Conservation (phyloP, 1,284 basidiomycete species). For the Athelia psychrophila region DNA sequence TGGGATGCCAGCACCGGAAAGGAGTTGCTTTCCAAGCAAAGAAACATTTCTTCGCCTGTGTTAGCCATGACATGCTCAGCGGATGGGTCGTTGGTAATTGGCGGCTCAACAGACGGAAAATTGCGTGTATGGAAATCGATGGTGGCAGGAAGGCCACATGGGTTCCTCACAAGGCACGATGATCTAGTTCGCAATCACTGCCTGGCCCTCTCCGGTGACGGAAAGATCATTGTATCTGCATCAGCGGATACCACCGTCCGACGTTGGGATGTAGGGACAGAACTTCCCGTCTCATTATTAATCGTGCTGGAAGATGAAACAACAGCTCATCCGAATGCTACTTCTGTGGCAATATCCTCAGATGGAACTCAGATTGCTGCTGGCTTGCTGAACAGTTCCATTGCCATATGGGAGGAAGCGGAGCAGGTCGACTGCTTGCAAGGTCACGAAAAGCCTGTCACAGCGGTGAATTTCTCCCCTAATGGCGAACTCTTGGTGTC, state of each 20-base stretch:
- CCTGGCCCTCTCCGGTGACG: conserved; percentile 2
- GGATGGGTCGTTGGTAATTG: no score
- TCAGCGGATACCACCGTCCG: conserved; percentile 3
- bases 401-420: not conserved
- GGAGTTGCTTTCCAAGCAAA: no score
- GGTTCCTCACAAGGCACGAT: not conserved
- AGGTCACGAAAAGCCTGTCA: not conserved
- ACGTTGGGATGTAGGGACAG: not conserved
- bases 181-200: not conserved
- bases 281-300: not conserved
- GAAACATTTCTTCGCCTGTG: no score
- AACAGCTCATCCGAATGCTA: no score
- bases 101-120: no score
- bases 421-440: not conserved
- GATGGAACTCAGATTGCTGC: not conserved
- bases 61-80: no score
- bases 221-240: not conserved
- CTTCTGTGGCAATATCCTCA: no score
- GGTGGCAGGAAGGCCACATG: no score
- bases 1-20: no score
- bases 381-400: not conserved
- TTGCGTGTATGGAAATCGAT: no score
- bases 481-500: not conserved
- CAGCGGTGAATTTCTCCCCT: not conserved
- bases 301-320: not conserved